Conservation (phyloP, 2,329 filamentous ascomycete genomes). For the Microthyrium microscopicum region DNA sequence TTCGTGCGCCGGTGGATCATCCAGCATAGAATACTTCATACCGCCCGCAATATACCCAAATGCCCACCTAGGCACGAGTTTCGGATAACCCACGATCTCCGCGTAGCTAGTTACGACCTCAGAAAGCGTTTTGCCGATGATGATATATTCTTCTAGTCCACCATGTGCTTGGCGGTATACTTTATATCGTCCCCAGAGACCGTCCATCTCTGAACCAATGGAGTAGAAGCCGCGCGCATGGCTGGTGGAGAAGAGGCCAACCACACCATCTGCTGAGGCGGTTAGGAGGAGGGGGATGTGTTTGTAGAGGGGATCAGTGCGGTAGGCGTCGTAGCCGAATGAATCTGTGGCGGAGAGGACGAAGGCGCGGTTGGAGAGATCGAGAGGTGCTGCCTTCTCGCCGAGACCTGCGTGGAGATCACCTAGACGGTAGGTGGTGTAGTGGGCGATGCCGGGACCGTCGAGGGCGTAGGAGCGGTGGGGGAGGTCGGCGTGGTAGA, state of each 20-base stretch:
- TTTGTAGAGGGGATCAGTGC: constrained; percentile 59
- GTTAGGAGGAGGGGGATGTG: constrained; percentile 59
- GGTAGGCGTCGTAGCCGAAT: constrained; percentile 57
- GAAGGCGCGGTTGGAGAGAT: constrained; percentile 50
- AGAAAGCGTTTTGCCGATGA: constrained; percentile 47
- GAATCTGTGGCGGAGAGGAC: constrained; percentile 52
- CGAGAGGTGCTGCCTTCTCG: constrained; percentile 58
- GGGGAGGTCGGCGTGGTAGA: constrained; percentile 45
- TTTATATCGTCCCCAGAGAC: constrained; percentile 60
- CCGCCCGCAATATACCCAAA: constrained; percentile 59
- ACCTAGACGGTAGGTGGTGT: constrained; percentile 43
- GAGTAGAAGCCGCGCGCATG: constrained; percentile 48
- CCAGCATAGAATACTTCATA: constrained; percentile 42
- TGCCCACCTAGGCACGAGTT: constrained; percentile 53
- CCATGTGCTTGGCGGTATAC: constrained; percentile 57
- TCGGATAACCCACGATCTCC: constrained; percentile 48
- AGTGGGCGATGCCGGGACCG: constrained; percentile 45
- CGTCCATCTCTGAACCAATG: constrained; percentile 57
- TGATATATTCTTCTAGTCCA: constrained; percentile 53
- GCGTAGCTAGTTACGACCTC: constrained; percentile 52
- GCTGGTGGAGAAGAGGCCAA: constrained; percentile 51
- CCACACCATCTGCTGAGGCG: constrained; percentile 43
- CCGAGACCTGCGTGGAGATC: constrained; percentile 54
- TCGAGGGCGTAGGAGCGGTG: constrained; percentile 50
- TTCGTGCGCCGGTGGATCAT: constrained; percentile 37